These are phyloP conservation scores for Russula vinacea DNA, from an alignment of 768 basidiomycete species.

Conservation along the genomic window DNA sequence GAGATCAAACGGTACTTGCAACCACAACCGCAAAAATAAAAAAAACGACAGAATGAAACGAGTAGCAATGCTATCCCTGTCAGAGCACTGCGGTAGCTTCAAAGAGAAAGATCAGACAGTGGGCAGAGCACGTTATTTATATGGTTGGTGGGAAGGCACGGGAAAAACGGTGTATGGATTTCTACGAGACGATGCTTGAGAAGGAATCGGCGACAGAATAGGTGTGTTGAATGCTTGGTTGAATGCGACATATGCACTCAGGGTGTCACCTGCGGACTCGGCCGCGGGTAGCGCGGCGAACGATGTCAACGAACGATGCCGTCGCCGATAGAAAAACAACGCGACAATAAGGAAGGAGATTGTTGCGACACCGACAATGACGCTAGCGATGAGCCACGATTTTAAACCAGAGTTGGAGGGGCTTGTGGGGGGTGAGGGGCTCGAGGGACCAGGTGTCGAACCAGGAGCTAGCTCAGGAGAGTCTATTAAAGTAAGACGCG, in stretches of 20 bases:
- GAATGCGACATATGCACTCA: background rate
- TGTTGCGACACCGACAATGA: background rate
- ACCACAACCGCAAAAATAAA: background rate
- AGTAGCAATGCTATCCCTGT: background rate
- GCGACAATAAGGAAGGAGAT: background rate
- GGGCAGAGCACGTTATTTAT: background rate
- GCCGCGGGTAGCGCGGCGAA: too few species aligned
- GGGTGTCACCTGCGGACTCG: background rate
- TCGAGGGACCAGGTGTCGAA: background rate
- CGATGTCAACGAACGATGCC: background rate
- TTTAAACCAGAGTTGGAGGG: background rate
- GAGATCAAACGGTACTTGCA: too few species aligned
- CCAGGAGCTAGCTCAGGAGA: background rate
- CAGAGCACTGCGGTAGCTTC: background rate
- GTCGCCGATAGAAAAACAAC: background rate
- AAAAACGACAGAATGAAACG: background rate
- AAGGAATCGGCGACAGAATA: background rate
- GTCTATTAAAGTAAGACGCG: background rate
- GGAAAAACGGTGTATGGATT: background rate
- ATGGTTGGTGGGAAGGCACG: background rate
- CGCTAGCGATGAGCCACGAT: background rate
- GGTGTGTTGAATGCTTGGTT: background rate
- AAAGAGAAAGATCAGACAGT: background rate
- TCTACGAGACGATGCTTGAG: background rate
- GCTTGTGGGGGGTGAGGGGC: background rate